These are phyloP conservation scores for Suillus discolor DNA, from an alignment of 768 basidiomycete genomes.

Conservation along the genomic window DNA sequence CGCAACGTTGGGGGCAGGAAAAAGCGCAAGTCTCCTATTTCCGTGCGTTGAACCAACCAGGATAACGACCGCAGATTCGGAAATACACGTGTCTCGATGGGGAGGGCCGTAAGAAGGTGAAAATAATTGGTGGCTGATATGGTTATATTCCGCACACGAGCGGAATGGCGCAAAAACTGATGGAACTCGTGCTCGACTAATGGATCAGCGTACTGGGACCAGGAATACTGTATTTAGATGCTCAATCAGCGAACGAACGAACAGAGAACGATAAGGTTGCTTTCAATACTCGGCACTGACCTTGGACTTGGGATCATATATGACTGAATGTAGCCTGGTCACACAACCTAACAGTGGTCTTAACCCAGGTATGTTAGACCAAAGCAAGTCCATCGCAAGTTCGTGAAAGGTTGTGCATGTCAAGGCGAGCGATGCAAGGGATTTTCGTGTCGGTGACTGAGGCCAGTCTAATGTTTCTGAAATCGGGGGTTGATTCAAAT, in stretches of 20 bases:
- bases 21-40: not conserved
- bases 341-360: conserved; percentile 1
- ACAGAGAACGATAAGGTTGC: not conserved
- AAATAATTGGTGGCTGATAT: not conserved
- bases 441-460: not conserved
- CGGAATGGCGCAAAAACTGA: conserved; percentile 1
- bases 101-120: not conserved
- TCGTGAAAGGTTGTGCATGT: conserved; percentile 11
- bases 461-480: not conserved
- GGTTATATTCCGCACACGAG: not conserved
- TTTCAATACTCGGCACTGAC: not conserved
- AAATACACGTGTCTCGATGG: not conserved
- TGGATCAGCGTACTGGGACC: not conserved
- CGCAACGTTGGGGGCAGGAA: conserved; percentile 2
- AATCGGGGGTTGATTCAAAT: not conserved
- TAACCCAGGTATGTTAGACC: not conserved
- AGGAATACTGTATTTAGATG: not conserved
- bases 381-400: conserved; percentile 9
- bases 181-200: not conserved
- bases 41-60: not conserved
- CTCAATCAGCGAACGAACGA: not conserved
- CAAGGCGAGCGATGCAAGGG: conserved; percentile 6
- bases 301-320: not conserved
- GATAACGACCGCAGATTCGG: not conserved
- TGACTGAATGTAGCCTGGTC: not conserved